Base-by-base conservation (phyloP, 2,329 filamentous ascomycete genomes). In the Ambrosiella beaveri region DNA sequence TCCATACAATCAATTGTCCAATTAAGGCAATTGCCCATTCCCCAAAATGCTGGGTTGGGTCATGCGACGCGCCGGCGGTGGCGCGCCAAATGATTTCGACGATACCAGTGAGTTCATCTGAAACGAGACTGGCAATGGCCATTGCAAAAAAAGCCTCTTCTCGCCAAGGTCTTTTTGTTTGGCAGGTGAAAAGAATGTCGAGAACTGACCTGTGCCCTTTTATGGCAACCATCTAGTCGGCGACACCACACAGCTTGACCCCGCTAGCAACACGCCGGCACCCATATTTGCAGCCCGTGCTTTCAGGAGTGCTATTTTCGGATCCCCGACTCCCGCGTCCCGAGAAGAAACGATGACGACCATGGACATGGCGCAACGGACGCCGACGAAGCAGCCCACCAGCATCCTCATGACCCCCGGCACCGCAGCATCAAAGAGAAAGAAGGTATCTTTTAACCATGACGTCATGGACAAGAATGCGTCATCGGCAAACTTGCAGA, bases 271-370 rank as follows among this genome's bases (percentile, higher is more conserved):
- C 63, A 85, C 81, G 13, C 81, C 81, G 6, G 81, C 79, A 0
- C 81, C 81, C 1, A 76, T 84, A 0, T 85, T 85, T 65, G 81
- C 81, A 1, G 81, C 81, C 41, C 75, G 81, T 60, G 81, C 81
- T 5, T 71, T 85, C 65, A 82, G 79, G 64, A 80, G 75, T 63
- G 81, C 79, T 35, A 68, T 85, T 51, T 84, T 84, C 64, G 81
- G 81, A 45, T 80, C 78, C 2, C 78, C 80, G 9, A 69, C 71
- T 12, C 68, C 70, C 54, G 38, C 65, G 12, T 66, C 66, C 51
- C 67, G 72, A 53, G 68, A 71, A 63, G 64, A 61, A 64, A 65
- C 61, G 62, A 68, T 59, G 51, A 64, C 59, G 2, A 51, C 38
- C n/a, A 36, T 54, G 13, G 66, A 59, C 39, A 27, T 54, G 2